Evolutionary conservation across 495 filamentous ascomycete genomes (phyloP).

Genomic region (Podospora didyma): DNA sequence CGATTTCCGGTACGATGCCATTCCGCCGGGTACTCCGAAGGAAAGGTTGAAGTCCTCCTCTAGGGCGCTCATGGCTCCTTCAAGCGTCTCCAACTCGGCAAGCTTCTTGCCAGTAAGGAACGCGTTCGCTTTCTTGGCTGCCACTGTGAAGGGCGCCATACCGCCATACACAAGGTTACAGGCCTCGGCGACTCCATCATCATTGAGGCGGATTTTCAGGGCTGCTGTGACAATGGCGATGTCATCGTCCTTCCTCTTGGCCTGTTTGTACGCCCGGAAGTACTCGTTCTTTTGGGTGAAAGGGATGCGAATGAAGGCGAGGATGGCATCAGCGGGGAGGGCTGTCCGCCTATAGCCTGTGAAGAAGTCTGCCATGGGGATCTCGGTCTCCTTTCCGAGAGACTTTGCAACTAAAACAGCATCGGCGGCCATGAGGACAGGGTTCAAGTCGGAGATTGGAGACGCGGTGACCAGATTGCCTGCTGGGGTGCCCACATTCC

Average conservation of each 20-base stretch:
- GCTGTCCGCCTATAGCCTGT: constrained; percentile 85
- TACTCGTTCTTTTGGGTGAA: constrained; percentile 64
- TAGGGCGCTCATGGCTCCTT: constrained; percentile 81
- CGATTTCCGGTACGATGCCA: constrained; percentile 92
- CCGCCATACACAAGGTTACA: constrained; percentile 81
- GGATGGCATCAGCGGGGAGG: constrained; percentile 75
- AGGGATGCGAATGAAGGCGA: constrained; percentile 82
- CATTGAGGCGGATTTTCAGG: constrained; percentile 64
- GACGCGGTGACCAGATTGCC: constrained; percentile 94
- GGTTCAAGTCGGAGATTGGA: constrained; percentile 94
- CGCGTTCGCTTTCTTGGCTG: constrained; percentile 68
- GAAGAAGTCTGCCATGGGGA: constrained; percentile 93
- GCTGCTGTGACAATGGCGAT: constrained; percentile 93
- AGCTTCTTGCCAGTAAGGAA: constrained; percentile 75
- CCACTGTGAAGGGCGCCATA: constrained; percentile 83
- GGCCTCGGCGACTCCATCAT: constrained; percentile 60
- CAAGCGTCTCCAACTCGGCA: constrained; percentile 74
- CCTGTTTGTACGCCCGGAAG: constrained; percentile 84
- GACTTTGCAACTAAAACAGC: constrained; percentile 76
- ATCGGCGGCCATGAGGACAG: constrained; percentile 85
- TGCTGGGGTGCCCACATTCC: constrained; percentile 94
- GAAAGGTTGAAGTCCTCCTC: constrained; percentile 81
- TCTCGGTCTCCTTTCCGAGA: constrained; percentile 62
- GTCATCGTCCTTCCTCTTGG: constrained; percentile 94
- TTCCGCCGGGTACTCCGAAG: constrained; percentile 88